These are phyloP conservation scores for Tripterygium wilfordii DNA, from an alignment of 177 flowering plant species.

Conservation along the genomic window DNA sequence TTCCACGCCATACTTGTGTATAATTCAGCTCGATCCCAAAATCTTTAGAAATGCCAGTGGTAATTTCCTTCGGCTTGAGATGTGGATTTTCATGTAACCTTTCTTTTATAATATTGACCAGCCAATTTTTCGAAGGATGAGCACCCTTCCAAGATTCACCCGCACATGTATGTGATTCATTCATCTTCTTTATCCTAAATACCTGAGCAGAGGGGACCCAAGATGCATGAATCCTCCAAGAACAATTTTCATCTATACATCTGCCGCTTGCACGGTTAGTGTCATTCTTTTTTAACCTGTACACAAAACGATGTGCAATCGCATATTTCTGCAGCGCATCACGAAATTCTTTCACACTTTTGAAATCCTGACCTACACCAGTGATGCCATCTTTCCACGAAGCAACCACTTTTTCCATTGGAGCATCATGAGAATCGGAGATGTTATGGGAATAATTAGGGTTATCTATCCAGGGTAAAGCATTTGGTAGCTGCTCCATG, in stretches of 20 bases:
- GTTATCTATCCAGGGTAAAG: constrained; percentile 3
- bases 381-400: constrained; percentile 42
- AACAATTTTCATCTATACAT: constrained; percentile 37
- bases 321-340: constrained; percentile 49
- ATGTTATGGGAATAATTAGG: neutral
- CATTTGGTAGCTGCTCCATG: constrained; percentile 2
- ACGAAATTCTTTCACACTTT: constrained; percentile 38
- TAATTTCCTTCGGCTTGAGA: constrained; percentile 41
- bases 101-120: constrained; percentile 44
- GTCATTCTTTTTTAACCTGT: constrained; percentile 42
- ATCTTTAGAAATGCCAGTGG: constrained; percentile 27
- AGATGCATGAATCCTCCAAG: constrained; percentile 55
- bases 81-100: constrained; percentile 36
- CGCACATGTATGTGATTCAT: constrained; percentile 35
- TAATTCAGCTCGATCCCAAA: constrained; percentile 46
- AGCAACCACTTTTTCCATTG: constrained; percentile 22
- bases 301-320: constrained; percentile 41
- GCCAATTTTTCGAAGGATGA: constrained; percentile 41
- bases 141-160: constrained; percentile 31
- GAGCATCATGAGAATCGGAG: constrained; percentile 12
- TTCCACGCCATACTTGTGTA: constrained; percentile 44
- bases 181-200: constrained; percentile 35
- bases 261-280: constrained; percentile 36
- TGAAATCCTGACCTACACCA: constrained; percentile 45
- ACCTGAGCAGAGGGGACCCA: constrained; percentile 31